Conservation (phyloP, 1,284 basidiomycete species). For the Tilletia walkeri region DNA sequence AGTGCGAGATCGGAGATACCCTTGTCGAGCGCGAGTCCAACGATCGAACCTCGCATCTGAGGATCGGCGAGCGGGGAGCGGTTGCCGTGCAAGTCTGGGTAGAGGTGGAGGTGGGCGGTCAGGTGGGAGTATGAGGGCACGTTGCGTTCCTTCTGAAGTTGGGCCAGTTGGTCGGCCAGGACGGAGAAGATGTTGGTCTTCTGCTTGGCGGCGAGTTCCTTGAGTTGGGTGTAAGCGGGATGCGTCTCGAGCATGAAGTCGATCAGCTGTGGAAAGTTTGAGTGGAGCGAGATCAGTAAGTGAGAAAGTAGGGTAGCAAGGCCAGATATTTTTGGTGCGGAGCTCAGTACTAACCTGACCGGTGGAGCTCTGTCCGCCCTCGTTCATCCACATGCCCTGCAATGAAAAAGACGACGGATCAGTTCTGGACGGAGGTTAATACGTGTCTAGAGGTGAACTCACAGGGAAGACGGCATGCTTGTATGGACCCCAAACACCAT, state of each 20-base stretch:
- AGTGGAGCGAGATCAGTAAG: background rate
- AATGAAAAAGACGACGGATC: constrained; percentile 56
- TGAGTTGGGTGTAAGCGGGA: constrained; percentile 72
- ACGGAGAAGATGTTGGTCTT: constrained; percentile 62
- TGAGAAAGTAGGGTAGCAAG: no score
- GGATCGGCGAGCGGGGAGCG: constrained; percentile 92
- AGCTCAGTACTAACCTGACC: constrained; percentile 67
- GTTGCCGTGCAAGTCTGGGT: constrained; percentile 84
- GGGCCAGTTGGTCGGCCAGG: constrained; percentile 72
- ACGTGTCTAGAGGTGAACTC: background rate
- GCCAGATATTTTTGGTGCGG: no score
- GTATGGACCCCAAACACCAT: constrained; percentile 96
- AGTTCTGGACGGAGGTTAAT: background rate
- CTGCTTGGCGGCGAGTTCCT: constrained; percentile 60
- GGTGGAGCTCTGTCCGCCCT: constrained; percentile 95
- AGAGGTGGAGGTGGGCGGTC: constrained; percentile 85
- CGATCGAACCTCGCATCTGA: constrained; percentile 85
- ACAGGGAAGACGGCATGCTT: constrained; percentile 80
- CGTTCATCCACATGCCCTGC: constrained; percentile 77
- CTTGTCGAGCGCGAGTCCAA: constrained; percentile 79
- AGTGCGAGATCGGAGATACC: constrained; percentile 78
- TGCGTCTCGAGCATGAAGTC: constrained; percentile 94
- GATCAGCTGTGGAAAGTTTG: constrained; percentile 65
- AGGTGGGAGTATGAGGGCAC: constrained; percentile 64
- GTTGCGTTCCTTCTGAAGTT: constrained; percentile 62